Base-by-base conservation (phyloP, 345 rosid genomes). In the Lepidium sativum region DNA sequence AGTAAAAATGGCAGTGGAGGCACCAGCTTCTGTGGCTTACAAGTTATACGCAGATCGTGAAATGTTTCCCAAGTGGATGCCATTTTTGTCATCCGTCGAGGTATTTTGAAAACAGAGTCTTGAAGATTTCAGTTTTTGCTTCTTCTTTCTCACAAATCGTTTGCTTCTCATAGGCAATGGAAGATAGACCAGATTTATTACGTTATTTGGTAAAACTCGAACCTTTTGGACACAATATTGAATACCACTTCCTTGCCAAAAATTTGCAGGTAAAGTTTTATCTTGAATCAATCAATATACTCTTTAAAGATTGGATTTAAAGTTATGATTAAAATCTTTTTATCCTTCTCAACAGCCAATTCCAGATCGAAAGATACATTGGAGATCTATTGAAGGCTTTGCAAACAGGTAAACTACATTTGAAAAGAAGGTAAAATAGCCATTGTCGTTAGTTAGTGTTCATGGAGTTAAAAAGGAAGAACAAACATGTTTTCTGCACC, bases 371-470 rank as follows among this genome's bases (percentile, higher is more conserved):
- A 90, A 87, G 75, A 79, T 90, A 56, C 95, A 90, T 57, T 90
- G 97, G 97, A 87, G 90, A 79, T 90, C 97, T 21, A 68, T 90
- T 14, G 97, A 90, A 78, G 92, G 97, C 54, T 88, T 90, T 75
- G 81, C 82, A 32, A 90, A 90, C 79, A 83, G 83, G 95, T 85
- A 75, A 25, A 49, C 5, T 55, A n/a, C n/a, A n/a, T n/a, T n/a
- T n/a, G n/a, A n/a, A n/a, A n/a, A n/a, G n/a, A n/a, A n/a, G n/a
- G n/a, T n/a, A n/a, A n/a, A n/a, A n/a, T n/a, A n/a, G n/a, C n/a
- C n/a, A n/a, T n/a, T n/a, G n/a, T n/a, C n/a, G n/a, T n/a, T n/a
- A n/a, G n/a, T n/a, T n/a, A n/a, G n/a, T n/a, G n/a, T n/a, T n/a
- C n/a, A n/a, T n/a, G n/a, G n/a, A n/a, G n/a, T n/a, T n/a, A n/a